Base-by-base conservation (phyloP, 805 yeast species). In the Candida boleticola region DNA sequence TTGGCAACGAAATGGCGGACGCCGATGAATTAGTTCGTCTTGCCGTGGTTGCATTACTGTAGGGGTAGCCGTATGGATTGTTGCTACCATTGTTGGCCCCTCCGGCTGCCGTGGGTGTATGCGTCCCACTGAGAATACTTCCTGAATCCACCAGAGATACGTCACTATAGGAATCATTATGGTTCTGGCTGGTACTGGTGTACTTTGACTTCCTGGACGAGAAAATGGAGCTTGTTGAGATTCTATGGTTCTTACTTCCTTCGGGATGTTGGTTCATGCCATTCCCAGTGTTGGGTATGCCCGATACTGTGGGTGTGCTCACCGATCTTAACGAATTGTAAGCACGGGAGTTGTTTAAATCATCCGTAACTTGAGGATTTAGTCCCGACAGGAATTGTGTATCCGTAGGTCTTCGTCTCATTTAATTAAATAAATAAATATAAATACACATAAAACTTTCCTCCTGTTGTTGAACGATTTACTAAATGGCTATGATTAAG, bases 211-310 rank as follows among this genome's bases (percentile, higher is more conserved):
- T 68, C 29, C 69, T 52, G 31, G 67, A 50, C 43, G 68, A 61
- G 50, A 70, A 70, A 19, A 68, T 58, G 23, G 70, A 62, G 26
- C 64, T 57, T 6, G 70, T 53, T 25, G 68, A 62, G 37, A 55
- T 59, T 39, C 73, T 50, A 43, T 53, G 50, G 40, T 49, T 41
- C n/a, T 21, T 27, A 23, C 14, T 35, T n/a, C 20, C 16, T 35
- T 35, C 38, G 10, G 38, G 29, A 4, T 23, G 27, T 23, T 7
- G 10, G 27, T 23, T 23, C 10, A n/a, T n/a, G n/a, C n/a, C n/a
- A n/a, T n/a, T n/a, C n/a, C n/a, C n/a, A n/a, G n/a, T n/a, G n/a
- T n/a, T n/a, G 11, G 31, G 31, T 6, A 6, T 6, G 6, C 31
- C 31, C 11, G 14, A 13, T n/a, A n/a, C n/a, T n/a, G 27, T 7